A percentile compares a stretch with the other conserved stretches of the same genome.
Evolutionary conservation across 306 rosid genomes (phyloP).

Genomic region (Vigna unguiculata): DNA sequence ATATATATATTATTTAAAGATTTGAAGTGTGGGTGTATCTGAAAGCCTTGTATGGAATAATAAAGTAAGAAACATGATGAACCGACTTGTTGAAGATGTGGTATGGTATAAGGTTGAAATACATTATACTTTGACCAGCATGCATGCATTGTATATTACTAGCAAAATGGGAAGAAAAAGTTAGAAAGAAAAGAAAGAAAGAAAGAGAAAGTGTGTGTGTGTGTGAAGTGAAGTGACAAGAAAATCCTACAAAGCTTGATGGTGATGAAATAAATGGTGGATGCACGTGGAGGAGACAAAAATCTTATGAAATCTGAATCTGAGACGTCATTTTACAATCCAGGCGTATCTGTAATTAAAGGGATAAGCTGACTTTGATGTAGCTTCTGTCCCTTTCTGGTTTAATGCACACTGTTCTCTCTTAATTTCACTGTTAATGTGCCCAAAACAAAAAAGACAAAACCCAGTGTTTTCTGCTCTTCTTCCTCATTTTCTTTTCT

Average conservation of each 20-base stretch:
- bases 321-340: slow-evolving; percentile 14
- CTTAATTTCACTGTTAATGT: slow-evolving; percentile 13
- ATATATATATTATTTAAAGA: no score
- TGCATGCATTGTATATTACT: background rate
- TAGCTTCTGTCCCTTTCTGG: slow-evolving; percentile 34
- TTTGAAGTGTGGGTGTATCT: no score
- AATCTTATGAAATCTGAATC: slow-evolving; percentile 49
- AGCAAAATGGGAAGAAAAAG: background rate
- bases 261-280: slow-evolving; percentile 45
- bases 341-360: slow-evolving; percentile 26
- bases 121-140: background rate
- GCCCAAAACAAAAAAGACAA: slow-evolving; percentile 39
- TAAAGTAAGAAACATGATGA: background rate
- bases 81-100: background rate
- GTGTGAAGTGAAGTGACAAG: background rate
- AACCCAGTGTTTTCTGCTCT: slow-evolving; percentile 7
- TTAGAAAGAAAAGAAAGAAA: background rate
- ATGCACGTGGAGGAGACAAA: slow-evolving; percentile 52
- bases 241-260: background rate
- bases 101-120: background rate
- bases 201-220: background rate
- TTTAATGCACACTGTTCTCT: slow-evolving; percentile 24
- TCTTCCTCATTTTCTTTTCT: slow-evolving; percentile 42
- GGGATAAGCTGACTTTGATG: slow-evolving; percentile 38
- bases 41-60: background rate